A percentile compares a stretch with the other conserved stretches of the same genome.
These are phyloP conservation scores for Escovopsis sp. DNA, from an alignment of 2,329 filamentous ascomycete genomes.

Conservation along the genomic window DNA sequence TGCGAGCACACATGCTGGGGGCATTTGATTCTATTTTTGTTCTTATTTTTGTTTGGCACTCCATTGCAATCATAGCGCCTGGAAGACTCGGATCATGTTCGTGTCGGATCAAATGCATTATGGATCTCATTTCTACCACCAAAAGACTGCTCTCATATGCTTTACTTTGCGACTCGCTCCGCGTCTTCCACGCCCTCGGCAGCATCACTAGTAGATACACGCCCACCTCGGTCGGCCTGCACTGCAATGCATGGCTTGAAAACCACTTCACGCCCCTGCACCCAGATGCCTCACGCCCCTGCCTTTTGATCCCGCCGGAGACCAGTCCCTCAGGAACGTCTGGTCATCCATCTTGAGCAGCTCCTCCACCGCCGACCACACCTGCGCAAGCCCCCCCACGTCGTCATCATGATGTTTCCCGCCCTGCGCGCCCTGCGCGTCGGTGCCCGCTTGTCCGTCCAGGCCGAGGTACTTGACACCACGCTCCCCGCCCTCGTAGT, in stretches of 20 bases:
- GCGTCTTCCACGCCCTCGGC: too few relatives aligned
- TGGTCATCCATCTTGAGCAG: conserved; percentile 13
- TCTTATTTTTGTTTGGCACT: too few relatives aligned
- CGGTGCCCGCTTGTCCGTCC: conserved; percentile 2
- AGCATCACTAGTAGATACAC: background rate
- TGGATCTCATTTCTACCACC: background rate
- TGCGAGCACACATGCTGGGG: too few relatives aligned
- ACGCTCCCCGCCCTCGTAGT: conserved; percentile 2
- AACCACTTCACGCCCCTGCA: background rate
- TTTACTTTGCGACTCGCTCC: background rate
- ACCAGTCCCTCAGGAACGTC: background rate
- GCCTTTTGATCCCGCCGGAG: background rate
- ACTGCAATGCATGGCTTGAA: too few relatives aligned
- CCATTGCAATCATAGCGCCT: too few relatives aligned
- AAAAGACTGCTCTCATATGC: background rate
- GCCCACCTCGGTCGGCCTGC: too few relatives aligned
- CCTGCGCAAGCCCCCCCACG: conserved; percentile 8
- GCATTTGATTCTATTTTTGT: too few relatives aligned
- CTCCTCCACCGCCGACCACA: conserved; percentile 19
- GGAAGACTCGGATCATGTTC: too few relatives aligned
- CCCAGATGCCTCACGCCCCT: background rate
- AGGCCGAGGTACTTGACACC: background rate
- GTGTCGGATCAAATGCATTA: background rate
- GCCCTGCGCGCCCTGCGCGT: background rate
- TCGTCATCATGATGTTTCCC: background rate